A percentile compares a stretch with the other conserved stretches of the same genome.
phyloP scores from a whole-genome alignment of 345 rosid genomes.

The Lumnitzera littorea region DNA sequence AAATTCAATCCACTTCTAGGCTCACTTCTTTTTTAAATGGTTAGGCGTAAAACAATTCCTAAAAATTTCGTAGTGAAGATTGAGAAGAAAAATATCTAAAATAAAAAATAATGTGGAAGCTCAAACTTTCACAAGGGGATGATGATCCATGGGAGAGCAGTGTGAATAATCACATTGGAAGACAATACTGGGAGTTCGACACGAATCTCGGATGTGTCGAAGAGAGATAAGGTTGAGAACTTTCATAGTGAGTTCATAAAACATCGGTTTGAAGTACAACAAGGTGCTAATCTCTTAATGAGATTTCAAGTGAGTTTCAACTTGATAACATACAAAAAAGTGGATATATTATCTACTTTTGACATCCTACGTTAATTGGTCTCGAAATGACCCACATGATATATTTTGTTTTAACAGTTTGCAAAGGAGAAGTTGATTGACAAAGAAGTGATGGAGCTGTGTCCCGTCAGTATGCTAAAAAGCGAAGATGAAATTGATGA shows the following conservation, averaged over 20 bases:
- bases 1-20: too few relatives aligned
- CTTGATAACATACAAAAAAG: background rate
- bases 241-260: conserved; percentile 20
- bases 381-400: background rate
- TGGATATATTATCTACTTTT: too few relatives aligned
- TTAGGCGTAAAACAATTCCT: too few relatives aligned
- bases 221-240: conserved; percentile 23
- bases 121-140: conserved; percentile 35
- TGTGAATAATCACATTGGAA: conserved; percentile 32
- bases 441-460: conserved; percentile 2
- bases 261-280: conserved; percentile 29
- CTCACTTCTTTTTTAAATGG: too few relatives aligned
- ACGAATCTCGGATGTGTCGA: conserved; percentile 19
- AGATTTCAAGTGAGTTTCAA: conserved; percentile 34
- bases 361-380: background rate
- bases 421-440: conserved; percentile 20
- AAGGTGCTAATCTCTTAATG: conserved; percentile 47
- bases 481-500: conserved; percentile 23
- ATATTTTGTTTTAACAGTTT: conserved; percentile 14
- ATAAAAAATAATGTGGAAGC: conserved; percentile 40
- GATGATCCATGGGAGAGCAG: conserved; percentile 19
- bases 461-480: conserved; percentile 4
- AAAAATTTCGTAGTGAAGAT: too few relatives aligned
- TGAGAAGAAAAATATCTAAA: too few relatives aligned
- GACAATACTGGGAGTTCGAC: conserved; percentile 53